Evolutionary conservation across 2,329 filamentous ascomycete species (phyloP), one percentile per base, ranked within the genome.

Genomic region (Paecilomyces fulvus): DNA sequence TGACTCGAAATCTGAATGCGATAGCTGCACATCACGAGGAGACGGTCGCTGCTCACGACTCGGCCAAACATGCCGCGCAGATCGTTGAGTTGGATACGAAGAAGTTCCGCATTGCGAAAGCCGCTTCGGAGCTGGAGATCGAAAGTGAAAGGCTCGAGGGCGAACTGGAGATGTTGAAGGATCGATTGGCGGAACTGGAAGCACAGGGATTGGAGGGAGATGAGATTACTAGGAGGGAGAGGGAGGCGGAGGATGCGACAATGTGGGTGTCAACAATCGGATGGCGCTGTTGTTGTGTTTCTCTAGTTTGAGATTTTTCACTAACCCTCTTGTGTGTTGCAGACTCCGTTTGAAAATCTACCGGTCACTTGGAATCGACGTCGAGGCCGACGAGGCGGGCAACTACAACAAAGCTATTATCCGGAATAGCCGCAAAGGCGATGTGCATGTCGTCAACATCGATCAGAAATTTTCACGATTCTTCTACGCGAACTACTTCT

Each of bases 401-500:
- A 89, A 90, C 70, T 96, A 92, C 77, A 86, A 83, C 64, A 89
- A 89, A 68, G 92, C 92, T 1, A 83, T 96, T 17, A 87, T 97
- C 62, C 80, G 90, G 60, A 96, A 95, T 69, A 86, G 86, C 58
- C 81, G 84, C 62, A 92, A 91, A 77, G 92, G 91, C 8, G 92
- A 97, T 70, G 90, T 97, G 53, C 90, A 96, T 70, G 89, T 97
- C 52, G 87, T 99, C 59, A 95, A 95, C 67, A 86, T 99, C 71
- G 92, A 97, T 66, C 86, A 88, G 65, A 95, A 94, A 76, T 92
- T 96, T 71, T 92, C 89, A 57, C 82, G 86, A 60, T 92, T 88
- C 71, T 96, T 95, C 69, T 96, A 96, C 67, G 90, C 92, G 21
- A 95, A 96, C 66, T 95, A 95, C 71, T 95, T 97, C 69, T 99